These are phyloP conservation scores for Boletus calvinii DNA, from an alignment of 1,284 basidiomycete species.

Conservation along the genomic window DNA sequence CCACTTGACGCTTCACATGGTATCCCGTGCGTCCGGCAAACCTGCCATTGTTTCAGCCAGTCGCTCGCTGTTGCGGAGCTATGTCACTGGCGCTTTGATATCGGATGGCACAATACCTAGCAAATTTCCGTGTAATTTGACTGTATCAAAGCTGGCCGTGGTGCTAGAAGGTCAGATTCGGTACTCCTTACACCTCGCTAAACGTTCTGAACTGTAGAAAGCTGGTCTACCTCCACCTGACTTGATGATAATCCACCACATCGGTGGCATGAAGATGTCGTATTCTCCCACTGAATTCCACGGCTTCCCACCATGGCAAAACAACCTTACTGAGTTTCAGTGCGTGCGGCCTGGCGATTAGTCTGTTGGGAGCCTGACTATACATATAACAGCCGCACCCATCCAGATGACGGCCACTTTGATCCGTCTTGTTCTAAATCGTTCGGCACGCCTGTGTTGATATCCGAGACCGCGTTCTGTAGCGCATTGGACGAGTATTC, in stretches of 20 bases:
- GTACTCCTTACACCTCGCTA: neutral
- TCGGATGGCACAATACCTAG: conserved; percentile 4
- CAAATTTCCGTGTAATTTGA: conserved; percentile 34
- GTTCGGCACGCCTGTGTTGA: conserved; percentile 14
- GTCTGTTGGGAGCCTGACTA: conserved; percentile 11
- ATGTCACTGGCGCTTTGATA: conserved; percentile 3
- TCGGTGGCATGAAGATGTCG: conserved; percentile 39
- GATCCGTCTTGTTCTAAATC: neutral
- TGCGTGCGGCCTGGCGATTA: conserved; percentile 37
- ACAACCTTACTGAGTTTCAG: conserved; percentile 73
- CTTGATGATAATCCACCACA: conserved; percentile 68
- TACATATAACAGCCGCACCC: conserved; percentile 24
- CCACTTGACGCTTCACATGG: conserved; percentile 42
- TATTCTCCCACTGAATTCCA: conserved; percentile 58
- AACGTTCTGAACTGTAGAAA: conserved; percentile 31
- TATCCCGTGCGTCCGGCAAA: conserved; percentile 51
- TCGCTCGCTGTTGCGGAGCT: conserved; percentile 33
- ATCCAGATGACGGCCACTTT: conserved; percentile 15
- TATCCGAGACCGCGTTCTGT: conserved; percentile 59
- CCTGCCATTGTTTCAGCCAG: conserved; percentile 47
- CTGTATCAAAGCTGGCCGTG: conserved; percentile 46
- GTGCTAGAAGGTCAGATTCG: conserved; percentile 56
- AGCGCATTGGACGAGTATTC: conserved; percentile 69
- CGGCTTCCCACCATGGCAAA: conserved; percentile 79
- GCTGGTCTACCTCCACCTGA: conserved; percentile 63